phyloP scores from a whole-genome alignment of 306 rosid genomes.

The Trifolium pratense region DNA sequence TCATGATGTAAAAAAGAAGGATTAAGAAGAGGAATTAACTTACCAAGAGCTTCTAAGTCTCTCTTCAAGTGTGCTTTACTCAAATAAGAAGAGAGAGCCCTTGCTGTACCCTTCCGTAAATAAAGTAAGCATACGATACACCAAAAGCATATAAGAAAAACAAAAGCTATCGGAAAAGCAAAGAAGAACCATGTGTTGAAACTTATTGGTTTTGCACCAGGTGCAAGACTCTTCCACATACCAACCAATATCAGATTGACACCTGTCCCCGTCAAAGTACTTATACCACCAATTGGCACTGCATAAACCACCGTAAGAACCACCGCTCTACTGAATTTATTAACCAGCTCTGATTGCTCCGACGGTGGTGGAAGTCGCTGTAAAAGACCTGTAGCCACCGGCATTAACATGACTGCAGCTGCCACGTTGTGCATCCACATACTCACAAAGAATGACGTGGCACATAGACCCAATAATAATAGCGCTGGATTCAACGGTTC shows the following conservation, averaged over 20 bases:
- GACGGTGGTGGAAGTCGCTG: slow-evolving; percentile 59
- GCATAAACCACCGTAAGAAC: slow-evolving; percentile 66
- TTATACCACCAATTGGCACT: slow-evolving; percentile 67
- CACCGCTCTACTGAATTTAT: slow-evolving; percentile 77
- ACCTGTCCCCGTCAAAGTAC: slow-evolving; percentile 88
- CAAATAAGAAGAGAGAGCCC: slow-evolving; percentile 60
- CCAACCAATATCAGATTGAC: slow-evolving; percentile 81
- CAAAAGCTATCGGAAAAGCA: slow-evolving; percentile 64
- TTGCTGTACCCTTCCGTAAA: slow-evolving; percentile 49
- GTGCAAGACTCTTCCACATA: slow-evolving; percentile 80
- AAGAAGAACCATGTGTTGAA: slow-evolving; percentile 75
- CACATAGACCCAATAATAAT: slow-evolving; percentile 68
- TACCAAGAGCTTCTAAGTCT: slow-evolving; percentile 76
- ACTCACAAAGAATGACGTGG: slow-evolving; percentile 76
- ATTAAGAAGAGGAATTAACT: background rate
- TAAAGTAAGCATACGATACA: slow-evolving; percentile 60
- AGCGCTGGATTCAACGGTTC: slow-evolving; percentile 73
- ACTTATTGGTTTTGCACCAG: slow-evolving; percentile 63
- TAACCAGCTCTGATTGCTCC: slow-evolving; percentile 48
- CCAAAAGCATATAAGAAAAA: slow-evolving; percentile 63
- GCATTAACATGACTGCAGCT: slow-evolving; percentile 84
- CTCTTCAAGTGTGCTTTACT: slow-evolving; percentile 65
- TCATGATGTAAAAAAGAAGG: background rate
- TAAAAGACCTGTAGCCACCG: slow-evolving; percentile 79
- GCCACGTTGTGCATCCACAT: slow-evolving; percentile 98